Percentiles rank a stretch among this genome's conserved stretches.
phyloP scores from a whole-genome alignment of 1,284 basidiomycete genomes.

The Irpex sp. region DNA sequence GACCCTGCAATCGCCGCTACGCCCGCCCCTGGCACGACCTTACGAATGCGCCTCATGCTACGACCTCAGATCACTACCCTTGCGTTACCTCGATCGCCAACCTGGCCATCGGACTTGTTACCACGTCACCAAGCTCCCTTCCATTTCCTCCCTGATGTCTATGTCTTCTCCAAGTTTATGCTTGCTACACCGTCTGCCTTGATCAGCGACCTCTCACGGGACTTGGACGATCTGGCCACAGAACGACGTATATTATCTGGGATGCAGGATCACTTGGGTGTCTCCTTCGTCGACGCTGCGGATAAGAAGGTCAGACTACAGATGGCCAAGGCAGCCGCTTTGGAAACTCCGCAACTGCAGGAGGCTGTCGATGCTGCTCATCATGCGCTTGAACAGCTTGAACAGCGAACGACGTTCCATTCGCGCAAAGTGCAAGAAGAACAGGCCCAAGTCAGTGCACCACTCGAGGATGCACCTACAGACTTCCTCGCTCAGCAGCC shows the following conservation, averaged over 20 bases:
- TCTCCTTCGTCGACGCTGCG: slow-evolving; percentile 81
- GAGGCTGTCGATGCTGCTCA: slow-evolving; percentile 58
- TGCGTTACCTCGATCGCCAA: slow-evolving; percentile 87
- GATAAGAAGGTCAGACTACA: slow-evolving; percentile 74
- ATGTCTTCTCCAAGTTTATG: slow-evolving; percentile 92
- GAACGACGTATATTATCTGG: slow-evolving; percentile 64
- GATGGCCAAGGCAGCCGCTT: slow-evolving; percentile 70
- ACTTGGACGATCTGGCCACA: slow-evolving; percentile 69
- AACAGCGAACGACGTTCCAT: slow-evolving; percentile 31
- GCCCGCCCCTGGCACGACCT: slow-evolving; percentile 48
- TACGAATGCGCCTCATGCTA: slow-evolving; percentile 89
- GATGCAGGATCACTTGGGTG: slow-evolving; percentile 73
- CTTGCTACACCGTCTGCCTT: slow-evolving; percentile 89
- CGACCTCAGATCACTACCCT: slow-evolving; percentile 93
- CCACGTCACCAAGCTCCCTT: slow-evolving; percentile 91
- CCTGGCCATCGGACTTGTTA: slow-evolving; percentile 94
- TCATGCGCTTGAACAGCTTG: slow-evolving; percentile 57
- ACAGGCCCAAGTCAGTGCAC: slow-evolving; percentile 12
- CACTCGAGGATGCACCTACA: slow-evolving; percentile 38
- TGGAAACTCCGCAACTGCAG: slow-evolving; percentile 63
- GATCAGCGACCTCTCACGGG: slow-evolving; percentile 66
- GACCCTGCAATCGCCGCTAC: slow-evolving; percentile 33
- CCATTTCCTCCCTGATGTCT: slow-evolving; percentile 93
- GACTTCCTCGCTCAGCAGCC: slow-evolving; percentile 46
- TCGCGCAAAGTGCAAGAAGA: slow-evolving; percentile 38